Percentiles rank a stretch among this genome's conserved stretches.
phyloP scores from a whole-genome alignment of 441 rosid genomes.

The Flueggea neowawraea region DNA sequence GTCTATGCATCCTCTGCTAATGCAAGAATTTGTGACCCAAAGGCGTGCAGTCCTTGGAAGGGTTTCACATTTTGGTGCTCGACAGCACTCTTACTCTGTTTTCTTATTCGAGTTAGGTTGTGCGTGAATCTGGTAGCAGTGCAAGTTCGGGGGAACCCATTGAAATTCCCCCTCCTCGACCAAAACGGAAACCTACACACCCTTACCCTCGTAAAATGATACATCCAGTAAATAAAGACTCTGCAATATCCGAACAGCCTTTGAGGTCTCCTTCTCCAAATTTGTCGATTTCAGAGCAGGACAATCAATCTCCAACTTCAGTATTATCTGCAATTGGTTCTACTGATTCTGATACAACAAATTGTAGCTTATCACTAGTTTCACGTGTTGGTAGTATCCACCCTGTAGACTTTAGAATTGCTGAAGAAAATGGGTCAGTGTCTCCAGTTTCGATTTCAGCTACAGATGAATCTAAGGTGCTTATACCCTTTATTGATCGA shows the following conservation, averaged over 20 bases:
- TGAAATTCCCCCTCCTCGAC: constrained; percentile 89
- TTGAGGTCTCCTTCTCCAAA: constrained; percentile 38
- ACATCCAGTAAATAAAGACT: constrained; percentile 18
- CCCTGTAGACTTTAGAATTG: not conserved
- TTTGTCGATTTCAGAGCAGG: constrained; percentile 30
- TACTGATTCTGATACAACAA: not conserved
- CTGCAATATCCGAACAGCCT: constrained; percentile 20
- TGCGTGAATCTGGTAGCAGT: constrained; percentile 36
- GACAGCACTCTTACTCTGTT: not conserved
- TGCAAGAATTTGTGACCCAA: too few relatives aligned
- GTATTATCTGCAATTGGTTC: constrained; percentile 33
- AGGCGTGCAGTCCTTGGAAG: too few relatives aligned
- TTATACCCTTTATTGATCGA: too few relatives aligned
- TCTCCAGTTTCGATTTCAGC: too few relatives aligned
- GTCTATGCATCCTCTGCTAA: too few relatives aligned
- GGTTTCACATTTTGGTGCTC: too few relatives aligned
- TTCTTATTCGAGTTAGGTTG: constrained; percentile 42
- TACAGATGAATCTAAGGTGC: too few relatives aligned
- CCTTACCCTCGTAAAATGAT: constrained; percentile 76
- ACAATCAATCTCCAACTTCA: constrained; percentile 47
- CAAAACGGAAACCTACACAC: constrained; percentile 70
- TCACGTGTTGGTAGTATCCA: not conserved
- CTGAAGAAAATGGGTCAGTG: not conserved
- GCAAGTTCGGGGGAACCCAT: constrained; percentile 28
- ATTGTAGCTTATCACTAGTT: not conserved